phyloP scores from a whole-genome alignment of 805 yeast species.

The Yarrowia divulgata region DNA sequence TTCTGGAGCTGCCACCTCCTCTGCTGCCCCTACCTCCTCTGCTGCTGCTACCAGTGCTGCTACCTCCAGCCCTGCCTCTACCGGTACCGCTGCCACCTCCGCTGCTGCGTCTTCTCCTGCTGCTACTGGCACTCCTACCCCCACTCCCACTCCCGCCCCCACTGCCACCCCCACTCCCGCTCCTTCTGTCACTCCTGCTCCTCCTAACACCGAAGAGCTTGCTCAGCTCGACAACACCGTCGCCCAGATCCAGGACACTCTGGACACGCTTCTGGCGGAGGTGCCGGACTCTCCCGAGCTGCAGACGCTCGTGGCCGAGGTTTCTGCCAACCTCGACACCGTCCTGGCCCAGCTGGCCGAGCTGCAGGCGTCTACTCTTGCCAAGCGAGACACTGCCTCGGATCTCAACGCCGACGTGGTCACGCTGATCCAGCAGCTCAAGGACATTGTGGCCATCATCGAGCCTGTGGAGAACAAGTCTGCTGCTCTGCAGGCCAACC shows the following conservation, averaged over 20 bases:
- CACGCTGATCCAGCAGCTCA: too few relatives aligned
- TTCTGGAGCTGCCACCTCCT: neutral
- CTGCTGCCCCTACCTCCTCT: neutral
- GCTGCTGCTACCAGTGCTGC: neutral
- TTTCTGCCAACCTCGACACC: neutral
- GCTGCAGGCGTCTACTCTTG: neutral
- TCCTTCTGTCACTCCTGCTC: neutral
- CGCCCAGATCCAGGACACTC: neutral
- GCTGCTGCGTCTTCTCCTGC: neutral
- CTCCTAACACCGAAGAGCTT: neutral
- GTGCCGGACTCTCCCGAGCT: neutral
- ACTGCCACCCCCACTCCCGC: neutral
- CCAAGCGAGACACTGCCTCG: neutral
- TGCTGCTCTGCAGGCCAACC: neutral
- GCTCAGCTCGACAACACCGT: neutral
- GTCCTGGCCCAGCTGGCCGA: neutral
- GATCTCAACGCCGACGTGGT: neutral
- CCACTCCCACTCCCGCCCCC: neutral
- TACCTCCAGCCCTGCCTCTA: neutral
- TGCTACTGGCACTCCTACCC: neutral
- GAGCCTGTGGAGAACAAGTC: slow-evolving; percentile 1
- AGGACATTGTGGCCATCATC: neutral
- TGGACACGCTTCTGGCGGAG: neutral
- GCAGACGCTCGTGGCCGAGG: neutral
- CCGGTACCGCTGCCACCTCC: neutral